phyloP scores from a whole-genome alignment of 306 rosid genomes.

The Abrus precatorius region DNA sequence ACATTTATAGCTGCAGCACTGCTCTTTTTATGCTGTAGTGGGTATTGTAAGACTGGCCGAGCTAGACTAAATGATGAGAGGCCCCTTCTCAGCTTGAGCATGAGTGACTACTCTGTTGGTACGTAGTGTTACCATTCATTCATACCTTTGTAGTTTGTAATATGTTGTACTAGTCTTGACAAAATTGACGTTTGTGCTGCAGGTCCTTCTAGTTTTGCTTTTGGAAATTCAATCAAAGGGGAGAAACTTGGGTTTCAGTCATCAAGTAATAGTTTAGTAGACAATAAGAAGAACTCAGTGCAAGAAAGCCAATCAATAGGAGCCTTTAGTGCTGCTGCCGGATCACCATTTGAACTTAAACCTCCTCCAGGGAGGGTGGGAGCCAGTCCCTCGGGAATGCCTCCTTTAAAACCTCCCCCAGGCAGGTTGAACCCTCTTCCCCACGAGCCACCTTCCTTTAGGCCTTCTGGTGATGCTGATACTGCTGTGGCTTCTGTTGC shows the following conservation, averaged over 20 bases:
- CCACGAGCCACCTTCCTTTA: conserved; percentile 67
- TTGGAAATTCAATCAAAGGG: conserved; percentile 65
- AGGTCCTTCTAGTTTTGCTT: conserved; percentile 64
- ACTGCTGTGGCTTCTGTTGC: conserved; percentile 42
- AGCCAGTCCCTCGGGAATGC: conserved; percentile 52
- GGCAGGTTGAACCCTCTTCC: conserved; percentile 80
- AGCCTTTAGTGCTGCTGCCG: conserved; percentile 50
- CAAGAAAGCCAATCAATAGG: conserved; percentile 60
- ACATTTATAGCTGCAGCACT: conserved; percentile 70
- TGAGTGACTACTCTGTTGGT: conserved; percentile 78
- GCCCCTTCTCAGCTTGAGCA: conserved; percentile 86
- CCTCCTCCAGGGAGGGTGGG: conserved; percentile 65
- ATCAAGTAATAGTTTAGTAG: conserved; percentile 56
- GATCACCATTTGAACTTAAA: conserved; percentile 57
- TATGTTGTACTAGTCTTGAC: conserved; percentile 30
- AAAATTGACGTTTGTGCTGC: conserved; percentile 51
- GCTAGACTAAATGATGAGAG: conserved; percentile 78
- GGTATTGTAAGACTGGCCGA: conserved; percentile 49
- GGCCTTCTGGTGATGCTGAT: conserved; percentile 40
- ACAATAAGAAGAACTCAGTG: conserved; percentile 44
- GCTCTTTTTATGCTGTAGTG: conserved; percentile 67
- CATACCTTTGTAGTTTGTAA: conserved; percentile 11
- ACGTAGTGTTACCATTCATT: conserved; percentile 42
- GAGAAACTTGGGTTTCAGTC: conserved; percentile 68
- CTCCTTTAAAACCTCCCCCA: conserved; percentile 85